phyloP scores from a whole-genome alignment of 352 stramenopile genomes.

The Thalassiosira exigua region DNA sequence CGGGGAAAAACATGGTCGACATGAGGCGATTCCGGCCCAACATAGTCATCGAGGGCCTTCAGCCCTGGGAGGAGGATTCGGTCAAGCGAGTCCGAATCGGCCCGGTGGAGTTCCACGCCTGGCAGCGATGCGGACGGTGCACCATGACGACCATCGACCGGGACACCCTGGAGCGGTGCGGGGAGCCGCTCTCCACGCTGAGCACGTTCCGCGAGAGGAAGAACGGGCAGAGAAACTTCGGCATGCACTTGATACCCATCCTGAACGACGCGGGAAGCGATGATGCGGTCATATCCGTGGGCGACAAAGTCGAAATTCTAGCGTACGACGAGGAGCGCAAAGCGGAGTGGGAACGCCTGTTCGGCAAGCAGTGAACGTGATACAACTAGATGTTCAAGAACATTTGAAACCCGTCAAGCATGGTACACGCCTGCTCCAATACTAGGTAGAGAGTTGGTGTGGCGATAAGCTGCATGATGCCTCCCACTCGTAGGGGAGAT shows the following conservation, averaged over 20 bases:
- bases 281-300: slow-evolving; percentile 15
- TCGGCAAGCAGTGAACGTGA: slow-evolving; percentile 9
- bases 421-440: no score
- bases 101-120: slow-evolving; percentile 42
- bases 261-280: background rate
- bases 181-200: slow-evolving; percentile 36
- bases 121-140: slow-evolving; percentile 53
- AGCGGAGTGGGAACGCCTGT: slow-evolving; percentile 48
- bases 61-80: slow-evolving; percentile 56
- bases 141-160: slow-evolving; percentile 52
- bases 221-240: slow-evolving; percentile 63
- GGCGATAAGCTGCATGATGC: no score
- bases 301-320: slow-evolving; percentile 56
- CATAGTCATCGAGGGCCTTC: slow-evolving; percentile 48
- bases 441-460: no score
- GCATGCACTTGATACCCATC: slow-evolving; percentile 59
- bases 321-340: slow-evolving; percentile 56
- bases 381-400: no score
- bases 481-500: no score
- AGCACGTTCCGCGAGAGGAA: slow-evolving; percentile 43
- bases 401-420: no score
- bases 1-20: slow-evolving; percentile 26
- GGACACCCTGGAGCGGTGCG: slow-evolving; percentile 37
- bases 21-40: slow-evolving; percentile 64
- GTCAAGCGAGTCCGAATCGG: slow-evolving; percentile 40